A percentile compares a stretch with the other conserved stretches of the same genome.
phyloP scores from a whole-genome alignment of 2,329 filamentous ascomycete genomes.

The Aureobasidium sp. region DNA sequence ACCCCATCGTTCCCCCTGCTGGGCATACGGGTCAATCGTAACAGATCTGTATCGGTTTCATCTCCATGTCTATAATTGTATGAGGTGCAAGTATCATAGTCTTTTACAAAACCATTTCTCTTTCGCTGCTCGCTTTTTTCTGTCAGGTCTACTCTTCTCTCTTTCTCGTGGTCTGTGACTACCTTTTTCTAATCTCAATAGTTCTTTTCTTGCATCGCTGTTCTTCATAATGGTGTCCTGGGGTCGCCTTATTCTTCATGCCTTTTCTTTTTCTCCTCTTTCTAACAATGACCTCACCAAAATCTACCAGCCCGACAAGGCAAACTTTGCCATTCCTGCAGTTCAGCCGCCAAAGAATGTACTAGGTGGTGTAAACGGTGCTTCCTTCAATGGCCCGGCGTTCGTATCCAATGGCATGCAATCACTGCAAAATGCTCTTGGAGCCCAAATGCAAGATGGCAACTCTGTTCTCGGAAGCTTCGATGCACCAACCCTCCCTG shows the following conservation, averaged over 20 bases:
- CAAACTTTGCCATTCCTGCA: neutral
- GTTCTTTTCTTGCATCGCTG: neutral
- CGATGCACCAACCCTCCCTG: constrained; percentile 13
- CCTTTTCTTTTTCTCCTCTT: neutral
- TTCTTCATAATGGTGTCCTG: neutral
- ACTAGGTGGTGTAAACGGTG: neutral
- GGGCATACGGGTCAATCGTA: neutral
- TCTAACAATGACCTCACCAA: neutral
- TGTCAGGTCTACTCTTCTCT: neutral
- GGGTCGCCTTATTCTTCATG: constrained; percentile 7
- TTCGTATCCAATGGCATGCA: constrained; percentile 5
- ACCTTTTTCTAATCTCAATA: neutral
- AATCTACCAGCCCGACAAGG: neutral
- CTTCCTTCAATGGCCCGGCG: neutral
- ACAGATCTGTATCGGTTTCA: constrained; percentile 3
- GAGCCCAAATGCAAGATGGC: constrained; percentile 8
- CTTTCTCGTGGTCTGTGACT: neutral
- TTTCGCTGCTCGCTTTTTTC: neutral
- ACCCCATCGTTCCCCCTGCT: neutral
- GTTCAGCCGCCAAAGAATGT: neutral
- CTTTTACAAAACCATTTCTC: neutral
- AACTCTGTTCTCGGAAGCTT: constrained; percentile 15
- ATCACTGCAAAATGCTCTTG: neutral
- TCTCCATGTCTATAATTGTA: constrained; percentile 2
- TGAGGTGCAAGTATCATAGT: neutral